Evolutionary conservation across 352 stramenopile genomes (phyloP), one percentile per base, ranked within the genome.

Genomic region (Globisporangium heterothallicum): DNA sequence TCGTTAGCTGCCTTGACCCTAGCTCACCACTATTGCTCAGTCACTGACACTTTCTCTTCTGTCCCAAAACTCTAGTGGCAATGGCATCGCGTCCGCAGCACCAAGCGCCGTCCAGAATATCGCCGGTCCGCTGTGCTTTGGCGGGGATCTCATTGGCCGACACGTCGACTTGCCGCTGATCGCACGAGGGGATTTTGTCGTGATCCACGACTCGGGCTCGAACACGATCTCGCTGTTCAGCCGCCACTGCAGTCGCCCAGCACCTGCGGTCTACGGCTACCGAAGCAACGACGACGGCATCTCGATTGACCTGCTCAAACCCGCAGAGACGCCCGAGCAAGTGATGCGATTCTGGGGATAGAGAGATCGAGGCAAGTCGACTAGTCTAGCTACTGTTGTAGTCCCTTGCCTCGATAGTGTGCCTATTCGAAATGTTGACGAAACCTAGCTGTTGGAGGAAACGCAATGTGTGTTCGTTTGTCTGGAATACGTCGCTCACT

Each of bases 101-200:
- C 62, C 69, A 0, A 2, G 70, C 13, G 57, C 47, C 26, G 42
- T 65, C 19, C 81, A 93, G 38, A 91, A 96, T 47, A 79, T 98
- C 43, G 92, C 86, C 14, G 92, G 92, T 0, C 92, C 92, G 1
- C 62, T 98, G 22, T 98, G 92, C 57, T 98, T 98, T 42, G 79
- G 84, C 6, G 92, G 90, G 3, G 92, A 98, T 57, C 63, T 97
- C 32, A 72, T 97, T 29, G 86, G 72, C n/a, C 72, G 69, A 10
- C 53, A 68, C 22, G 61, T 87, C 16, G 43, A 56, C 36, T 42
- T 95, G 45, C 80, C 84, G 22, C 73, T 60, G 8, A 86, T 94
- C 55, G 54, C 66, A 7, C 68, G 71, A 3, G 78, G 79, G 5
- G 83, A 96, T 61, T 92, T 88, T 38, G 70, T 96, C 34, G 82